Evolutionary conservation across 345 rosid species (phyloP).

Genomic region (Syzygium grande): DNA sequence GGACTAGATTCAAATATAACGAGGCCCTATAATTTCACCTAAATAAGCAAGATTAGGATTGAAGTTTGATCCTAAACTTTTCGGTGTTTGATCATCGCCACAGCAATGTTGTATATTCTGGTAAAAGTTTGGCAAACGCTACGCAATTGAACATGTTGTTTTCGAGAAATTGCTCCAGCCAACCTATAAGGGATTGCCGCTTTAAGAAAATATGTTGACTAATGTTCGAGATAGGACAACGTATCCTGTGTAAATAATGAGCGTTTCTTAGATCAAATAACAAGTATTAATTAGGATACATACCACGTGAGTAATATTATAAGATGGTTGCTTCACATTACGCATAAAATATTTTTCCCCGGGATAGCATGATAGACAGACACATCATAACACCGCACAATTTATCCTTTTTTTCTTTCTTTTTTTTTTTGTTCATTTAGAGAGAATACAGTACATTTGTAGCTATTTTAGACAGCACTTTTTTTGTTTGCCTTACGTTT

Average conservation of each 20-base stretch:
- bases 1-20: accelerated
- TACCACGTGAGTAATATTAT: background rate
- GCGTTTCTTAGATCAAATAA: background rate
- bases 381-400: background rate
- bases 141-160: background rate
- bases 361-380: background rate
- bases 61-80: background rate
- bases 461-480: background rate
- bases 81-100: background rate
- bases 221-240: background rate
- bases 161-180: background rate
- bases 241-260: background rate
- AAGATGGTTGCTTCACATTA: background rate
- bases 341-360: background rate
- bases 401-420: background rate
- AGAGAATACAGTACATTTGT: background rate
- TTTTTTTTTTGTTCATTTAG: background rate
- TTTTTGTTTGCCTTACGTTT: background rate
- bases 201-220: background rate
- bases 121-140: background rate
- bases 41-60: background rate
- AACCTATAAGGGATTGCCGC: background rate
- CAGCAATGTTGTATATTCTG: background rate
- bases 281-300: background rate
- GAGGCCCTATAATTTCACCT: background rate